Evolutionary conservation across 495 filamentous ascomycete genomes (phyloP).

Genomic region (Penicillium diatomitis): DNA sequence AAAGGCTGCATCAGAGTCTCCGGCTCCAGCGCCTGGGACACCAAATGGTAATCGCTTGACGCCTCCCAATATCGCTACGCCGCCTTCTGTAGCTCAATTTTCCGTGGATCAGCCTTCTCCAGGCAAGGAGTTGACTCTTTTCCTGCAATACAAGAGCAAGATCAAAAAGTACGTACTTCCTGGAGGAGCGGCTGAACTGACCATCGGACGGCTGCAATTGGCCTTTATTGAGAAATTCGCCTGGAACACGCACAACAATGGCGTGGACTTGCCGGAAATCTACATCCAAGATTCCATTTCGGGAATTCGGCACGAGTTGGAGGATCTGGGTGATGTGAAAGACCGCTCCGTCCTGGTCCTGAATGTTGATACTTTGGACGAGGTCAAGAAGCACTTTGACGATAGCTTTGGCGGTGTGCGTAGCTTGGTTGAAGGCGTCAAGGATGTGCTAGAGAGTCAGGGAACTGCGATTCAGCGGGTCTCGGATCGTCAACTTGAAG

Average conservation of each 20-base stretch:
- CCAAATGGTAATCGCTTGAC: slow-evolving; percentile 22
- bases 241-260: slow-evolving; percentile 94
- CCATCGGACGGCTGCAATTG: slow-evolving; percentile 78
- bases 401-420: slow-evolving; percentile 78
- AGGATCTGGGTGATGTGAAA: slow-evolving; percentile 91
- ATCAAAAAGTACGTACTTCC: slow-evolving; percentile 92
- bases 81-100: slow-evolving; percentile 41
- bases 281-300: slow-evolving; percentile 95
- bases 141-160: slow-evolving; percentile 91
- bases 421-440: slow-evolving; percentile 71
- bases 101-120: slow-evolving; percentile 64
- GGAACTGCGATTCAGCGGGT: slow-evolving; percentile 70
- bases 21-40: slow-evolving; percentile 25
- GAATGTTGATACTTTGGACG: slow-evolving; percentile 90
- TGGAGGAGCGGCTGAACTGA: slow-evolving; percentile 73
- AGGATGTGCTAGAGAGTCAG: slow-evolving; percentile 70
- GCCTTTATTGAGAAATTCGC: slow-evolving; percentile 99
- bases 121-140: slow-evolving; percentile 87
- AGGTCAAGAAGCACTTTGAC: slow-evolving; percentile 93
- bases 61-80: slow-evolving; percentile 24
- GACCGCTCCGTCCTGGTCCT: slow-evolving; percentile 88
- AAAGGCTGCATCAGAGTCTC: slow-evolving; percentile 35
- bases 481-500: slow-evolving; percentile 85
- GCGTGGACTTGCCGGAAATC: slow-evolving; percentile 87
- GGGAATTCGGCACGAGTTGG: slow-evolving; percentile 88